Conservation (phyloP, 2,329 filamentous ascomycete genomes). For the Penicillium sp. region DNA sequence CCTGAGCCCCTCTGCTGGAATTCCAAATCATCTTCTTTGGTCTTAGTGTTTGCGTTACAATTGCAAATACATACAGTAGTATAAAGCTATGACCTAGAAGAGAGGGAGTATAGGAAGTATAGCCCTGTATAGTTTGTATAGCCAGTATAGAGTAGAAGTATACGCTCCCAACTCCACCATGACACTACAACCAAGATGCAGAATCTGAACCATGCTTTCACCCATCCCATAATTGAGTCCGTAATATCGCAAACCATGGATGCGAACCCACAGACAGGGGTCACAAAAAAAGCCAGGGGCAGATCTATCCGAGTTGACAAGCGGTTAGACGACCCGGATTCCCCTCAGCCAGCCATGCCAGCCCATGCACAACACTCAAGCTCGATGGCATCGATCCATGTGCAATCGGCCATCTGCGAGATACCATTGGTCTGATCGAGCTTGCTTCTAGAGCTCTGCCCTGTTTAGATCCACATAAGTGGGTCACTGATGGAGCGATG, state of each 20-base stretch:
- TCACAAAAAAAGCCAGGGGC: constrained; percentile 14
- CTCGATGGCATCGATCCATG: constrained; percentile 17
- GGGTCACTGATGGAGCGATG: background rate
- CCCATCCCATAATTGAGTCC: background rate
- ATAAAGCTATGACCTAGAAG: no score
- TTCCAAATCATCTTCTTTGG: constrained; percentile 25
- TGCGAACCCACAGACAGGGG: background rate
- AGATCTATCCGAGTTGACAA: constrained; percentile 23
- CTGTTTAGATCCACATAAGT: constrained; percentile 5
- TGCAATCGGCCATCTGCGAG: constrained; percentile 12
- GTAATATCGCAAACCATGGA: background rate
- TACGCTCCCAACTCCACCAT: background rate
- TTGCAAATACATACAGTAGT: no score
- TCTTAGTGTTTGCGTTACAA: background rate
- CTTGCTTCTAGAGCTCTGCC: background rate
- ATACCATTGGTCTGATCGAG: constrained; percentile 19
- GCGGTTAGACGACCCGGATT: constrained; percentile 23
- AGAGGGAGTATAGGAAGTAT: no score
- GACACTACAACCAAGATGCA: background rate
- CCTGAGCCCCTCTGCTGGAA: constrained; percentile 30
- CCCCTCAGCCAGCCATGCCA: constrained; percentile 29
- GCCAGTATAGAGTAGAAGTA: background rate
- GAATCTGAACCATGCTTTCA: background rate
- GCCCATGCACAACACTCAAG: constrained; percentile 17
- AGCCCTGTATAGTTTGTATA: no score